Base-by-base conservation (phyloP, 768 basidiomycete species). In the Xanthoconium stramineum region DNA sequence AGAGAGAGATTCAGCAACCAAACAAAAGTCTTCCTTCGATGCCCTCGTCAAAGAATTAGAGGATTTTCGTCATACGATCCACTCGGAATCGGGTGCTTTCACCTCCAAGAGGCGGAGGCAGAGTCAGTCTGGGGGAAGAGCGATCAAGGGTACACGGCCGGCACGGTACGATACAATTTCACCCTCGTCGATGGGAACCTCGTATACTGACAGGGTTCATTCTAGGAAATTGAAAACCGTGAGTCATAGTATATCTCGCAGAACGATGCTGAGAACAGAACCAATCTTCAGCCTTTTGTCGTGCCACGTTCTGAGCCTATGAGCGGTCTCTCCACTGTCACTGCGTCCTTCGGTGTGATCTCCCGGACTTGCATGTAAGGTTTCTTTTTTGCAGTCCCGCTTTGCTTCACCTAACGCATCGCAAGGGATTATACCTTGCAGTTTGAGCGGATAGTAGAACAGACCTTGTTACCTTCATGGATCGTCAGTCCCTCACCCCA, bases 1-100 rank as follows among this genome's bases (percentile, higher is more conserved):
- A 39, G 57, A 65, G 35, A 59, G 53, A 33, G 30, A 30, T 14
- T 59, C 57, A 1, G 51, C 39, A 5, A 19, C 39, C 5, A 44
- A 44, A 4, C 58, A 65, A 29, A 57, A 38, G 33, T 53, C 53
- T 6, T 60, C 56, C 10, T 62, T 65, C 10, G 54, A 50, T 33
- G 17, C 36, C 3, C 52, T 62, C 17, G 5, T 56, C 12, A 45
- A 57, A 44, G 63, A 62, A n/a, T 15, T 60, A 9, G 57, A 54
- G 5, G 50, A 39, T 14, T 58, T 60, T 30, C 38, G 33, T 42
- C 51, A 19, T 7, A 46, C 10, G 35, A 45, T 55, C 13, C 19
- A 14, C n/a, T 33, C 43, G 0, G 47, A 53, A 32, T 15, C n/a
- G 2, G 30, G 44, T 33, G 32, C 19, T 40, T 20, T n/a, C 8